Conservation (phyloP, 2,329 filamentous ascomycete genomes). For the Pseudogymnoascus sp. region DNA sequence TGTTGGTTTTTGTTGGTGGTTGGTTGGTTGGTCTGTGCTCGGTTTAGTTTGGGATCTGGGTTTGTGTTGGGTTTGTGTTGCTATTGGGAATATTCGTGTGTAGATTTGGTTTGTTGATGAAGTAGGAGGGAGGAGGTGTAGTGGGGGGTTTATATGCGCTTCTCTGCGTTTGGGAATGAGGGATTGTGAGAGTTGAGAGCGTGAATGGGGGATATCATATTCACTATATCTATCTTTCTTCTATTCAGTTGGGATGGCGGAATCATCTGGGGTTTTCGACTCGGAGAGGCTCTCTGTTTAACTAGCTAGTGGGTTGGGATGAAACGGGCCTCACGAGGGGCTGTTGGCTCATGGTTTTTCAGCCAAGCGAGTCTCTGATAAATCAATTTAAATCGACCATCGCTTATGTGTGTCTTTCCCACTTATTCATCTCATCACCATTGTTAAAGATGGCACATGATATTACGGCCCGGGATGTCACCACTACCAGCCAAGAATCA, state of each 20-base stretch:
- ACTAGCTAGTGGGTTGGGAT: too few species aligned
- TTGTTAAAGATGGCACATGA: too few species aligned
- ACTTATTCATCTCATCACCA: too few species aligned
- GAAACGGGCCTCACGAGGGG: too few species aligned
- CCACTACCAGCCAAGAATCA: conserved; percentile 11
- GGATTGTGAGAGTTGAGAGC: neutral
- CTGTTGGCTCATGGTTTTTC: too few species aligned
- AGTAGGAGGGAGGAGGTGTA: neutral
- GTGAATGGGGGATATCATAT: neutral
- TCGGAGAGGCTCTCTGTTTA: neutral
- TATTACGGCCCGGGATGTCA: neutral
- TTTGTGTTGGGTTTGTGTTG: neutral
- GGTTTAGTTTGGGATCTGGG: neutral
- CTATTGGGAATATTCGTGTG: neutral
- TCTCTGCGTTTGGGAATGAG: neutral
- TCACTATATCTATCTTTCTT: neutral
- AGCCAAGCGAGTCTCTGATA: too few species aligned
- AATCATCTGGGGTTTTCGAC: neutral
- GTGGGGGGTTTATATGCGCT: neutral
- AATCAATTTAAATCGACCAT: too few species aligned
- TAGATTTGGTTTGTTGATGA: neutral
- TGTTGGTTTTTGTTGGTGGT: too few species aligned
- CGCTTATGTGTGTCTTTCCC: too few species aligned
- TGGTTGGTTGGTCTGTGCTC: neutral
- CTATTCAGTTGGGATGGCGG: neutral